Percentiles rank a stretch among this genome's conserved stretches.
phyloP scores from a whole-genome alignment of 805 yeast species.

The Diddensiella santjacobensis region DNA sequence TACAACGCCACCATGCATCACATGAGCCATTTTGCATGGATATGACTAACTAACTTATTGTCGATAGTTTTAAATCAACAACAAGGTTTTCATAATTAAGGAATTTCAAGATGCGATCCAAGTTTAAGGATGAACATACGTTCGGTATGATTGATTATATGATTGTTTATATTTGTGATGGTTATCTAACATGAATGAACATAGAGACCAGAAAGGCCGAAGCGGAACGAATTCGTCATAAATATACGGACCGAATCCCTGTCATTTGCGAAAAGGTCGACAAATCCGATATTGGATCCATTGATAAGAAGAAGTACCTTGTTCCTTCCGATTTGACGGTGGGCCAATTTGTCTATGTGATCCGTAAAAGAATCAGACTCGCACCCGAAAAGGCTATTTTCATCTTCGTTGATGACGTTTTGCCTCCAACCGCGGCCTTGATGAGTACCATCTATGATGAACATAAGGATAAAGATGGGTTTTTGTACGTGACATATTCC shows the following conservation, averaged over 20 bases:
- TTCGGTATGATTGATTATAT: constrained; percentile 55
- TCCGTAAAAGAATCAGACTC: constrained; percentile 90
- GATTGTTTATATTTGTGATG: neutral
- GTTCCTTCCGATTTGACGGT: constrained; percentile 96
- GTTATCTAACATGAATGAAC: neutral
- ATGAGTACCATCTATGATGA: constrained; percentile 94
- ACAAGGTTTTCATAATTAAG: neutral
- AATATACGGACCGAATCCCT: constrained; percentile 90
- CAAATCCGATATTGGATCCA: constrained; percentile 91
- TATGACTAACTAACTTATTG: neutral
- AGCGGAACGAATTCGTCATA: constrained; percentile 82
- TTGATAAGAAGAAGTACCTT: constrained; percentile 93
- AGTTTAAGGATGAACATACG: constrained; percentile 92
- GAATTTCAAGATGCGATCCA: constrained; percentile 72
- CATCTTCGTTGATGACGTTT: constrained; percentile 91
- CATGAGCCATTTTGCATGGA: too few relatives aligned
- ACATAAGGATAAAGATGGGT: constrained; percentile 97
- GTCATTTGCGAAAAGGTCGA: constrained; percentile 97
- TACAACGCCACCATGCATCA: neutral
- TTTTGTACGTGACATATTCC: constrained; percentile 89
- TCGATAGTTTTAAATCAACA: neutral
- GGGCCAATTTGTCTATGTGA: constrained; percentile 97
- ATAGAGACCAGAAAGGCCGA: constrained; percentile 88
- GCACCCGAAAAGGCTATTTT: constrained; percentile 98
- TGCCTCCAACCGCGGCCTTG: constrained; percentile 97